phyloP scores from a whole-genome alignment of 2,329 filamentous ascomycete genomes.

The Phialemonium atrogriseum region DNA sequence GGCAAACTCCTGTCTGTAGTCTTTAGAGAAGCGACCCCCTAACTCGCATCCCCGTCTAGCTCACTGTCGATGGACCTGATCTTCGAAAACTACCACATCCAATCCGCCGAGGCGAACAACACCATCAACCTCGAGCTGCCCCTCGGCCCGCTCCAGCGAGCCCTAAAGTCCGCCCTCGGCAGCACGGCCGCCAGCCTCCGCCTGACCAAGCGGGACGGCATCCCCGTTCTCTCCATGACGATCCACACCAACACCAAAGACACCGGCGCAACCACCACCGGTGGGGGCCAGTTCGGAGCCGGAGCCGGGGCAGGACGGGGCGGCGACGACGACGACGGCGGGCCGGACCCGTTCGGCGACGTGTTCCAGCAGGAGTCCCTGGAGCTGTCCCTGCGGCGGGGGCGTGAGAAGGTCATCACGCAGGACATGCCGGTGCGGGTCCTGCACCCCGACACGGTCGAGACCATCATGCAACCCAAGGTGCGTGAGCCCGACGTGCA shows the following conservation, averaged over 20 bases:
- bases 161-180: constrained; percentile 80
- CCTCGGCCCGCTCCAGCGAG: constrained; percentile 77
- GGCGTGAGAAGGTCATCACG: constrained; percentile 85
- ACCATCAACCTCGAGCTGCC: constrained; percentile 96
- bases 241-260: constrained; percentile 68
- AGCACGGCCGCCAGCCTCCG: constrained; percentile 77
- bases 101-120: constrained; percentile 74
- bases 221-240: constrained; percentile 82
- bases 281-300: constrained; percentile 24
- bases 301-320: constrained; percentile 26
- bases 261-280: constrained; percentile 21
- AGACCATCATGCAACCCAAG: constrained; percentile 85
- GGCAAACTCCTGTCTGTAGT: too few species aligned
- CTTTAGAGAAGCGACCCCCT: constrained; percentile 40
- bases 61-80: constrained; percentile 68
- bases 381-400: constrained; percentile 51
- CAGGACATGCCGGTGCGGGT: constrained; percentile 96
- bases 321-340: constrained; percentile 33
- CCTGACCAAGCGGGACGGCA: constrained; percentile 84
- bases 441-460: constrained; percentile 73
- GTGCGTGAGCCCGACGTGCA: constrained; percentile 90
- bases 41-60: constrained; percentile 28
- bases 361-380: constrained; percentile 38
- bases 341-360: too few species aligned
- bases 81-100: constrained; percentile 76